phyloP scores from a whole-genome alignment of 2,329 filamentous ascomycete genomes.

The Colletotrichum sp. region DNA sequence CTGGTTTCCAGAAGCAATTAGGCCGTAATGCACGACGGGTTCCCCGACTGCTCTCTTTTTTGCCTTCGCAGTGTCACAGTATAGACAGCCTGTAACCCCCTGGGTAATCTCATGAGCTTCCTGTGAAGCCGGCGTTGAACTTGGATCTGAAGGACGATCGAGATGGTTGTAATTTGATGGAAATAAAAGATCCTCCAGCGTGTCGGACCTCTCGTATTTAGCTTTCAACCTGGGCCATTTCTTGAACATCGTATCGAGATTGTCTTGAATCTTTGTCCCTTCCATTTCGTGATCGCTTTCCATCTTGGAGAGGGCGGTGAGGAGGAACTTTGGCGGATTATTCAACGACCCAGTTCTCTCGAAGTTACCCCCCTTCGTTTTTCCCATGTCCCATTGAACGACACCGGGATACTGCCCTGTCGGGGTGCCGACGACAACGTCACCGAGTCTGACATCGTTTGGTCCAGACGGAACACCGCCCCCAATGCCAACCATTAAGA shows the following conservation, averaged over 20 bases:
- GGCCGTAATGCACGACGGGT: conserved; percentile 23
- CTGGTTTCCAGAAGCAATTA: conserved; percentile 36
- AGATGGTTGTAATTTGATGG: too few relatives aligned
- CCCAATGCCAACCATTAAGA: conserved; percentile 29
- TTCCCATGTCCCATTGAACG: conserved; percentile 20
- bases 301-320: background rate
- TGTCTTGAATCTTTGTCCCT: too few relatives aligned
- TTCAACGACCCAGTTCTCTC: background rate
- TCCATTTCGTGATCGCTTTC: too few relatives aligned
- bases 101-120: too few relatives aligned
- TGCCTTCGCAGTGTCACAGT: background rate
- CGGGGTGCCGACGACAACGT: conserved; percentile 20
- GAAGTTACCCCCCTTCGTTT: background rate
- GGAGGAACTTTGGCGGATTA: background rate
- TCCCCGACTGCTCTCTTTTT: background rate
- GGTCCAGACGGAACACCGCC: conserved; percentile 20
- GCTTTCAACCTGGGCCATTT: too few relatives aligned
- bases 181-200: too few relatives aligned
- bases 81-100: too few relatives aligned
- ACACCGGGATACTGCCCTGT: background rate
- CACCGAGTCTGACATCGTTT: conserved; percentile 21
- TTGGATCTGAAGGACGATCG: too few relatives aligned
- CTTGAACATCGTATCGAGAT: too few relatives aligned
- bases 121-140: too few relatives aligned
- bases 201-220: too few relatives aligned